Evolutionary conservation across 2,329 filamentous ascomycete species (phyloP).

Genomic region (Coleophoma eucalyptorum): DNA sequence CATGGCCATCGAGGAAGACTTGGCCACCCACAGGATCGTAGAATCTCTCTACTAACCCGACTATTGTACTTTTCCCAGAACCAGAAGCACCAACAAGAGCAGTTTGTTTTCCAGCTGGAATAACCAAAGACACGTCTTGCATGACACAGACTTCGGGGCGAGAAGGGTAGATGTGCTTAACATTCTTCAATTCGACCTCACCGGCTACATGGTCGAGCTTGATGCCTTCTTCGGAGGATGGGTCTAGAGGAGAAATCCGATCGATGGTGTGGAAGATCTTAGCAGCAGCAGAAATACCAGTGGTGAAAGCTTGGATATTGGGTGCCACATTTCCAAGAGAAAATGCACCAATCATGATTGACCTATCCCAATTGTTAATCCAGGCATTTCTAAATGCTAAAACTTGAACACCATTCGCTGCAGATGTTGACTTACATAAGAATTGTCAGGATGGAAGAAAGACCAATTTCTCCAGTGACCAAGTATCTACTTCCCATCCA

Average conservation of each 20-base stretch:
- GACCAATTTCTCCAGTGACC: conserved; percentile 57
- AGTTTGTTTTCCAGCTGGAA: conserved; percentile 88
- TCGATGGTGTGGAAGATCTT: conserved; percentile 97
- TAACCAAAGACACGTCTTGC: conserved; percentile 72
- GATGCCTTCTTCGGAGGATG: conserved; percentile 65
- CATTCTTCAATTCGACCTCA: conserved; percentile 72
- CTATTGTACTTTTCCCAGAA: conserved; percentile 91
- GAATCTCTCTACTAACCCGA: conserved; percentile 89
- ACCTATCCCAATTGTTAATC: not conserved
- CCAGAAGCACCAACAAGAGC: conserved; percentile 92
- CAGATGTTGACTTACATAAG: conserved; percentile 51
- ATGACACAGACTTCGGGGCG: conserved; percentile 88
- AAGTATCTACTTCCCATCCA: conserved; percentile 82
- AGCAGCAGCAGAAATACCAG: conserved; percentile 74
- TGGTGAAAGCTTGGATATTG: conserved; percentile 82
- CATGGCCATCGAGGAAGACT: conserved; percentile 77
- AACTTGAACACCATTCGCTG: not conserved
- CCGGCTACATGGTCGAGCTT: conserved; percentile 72
- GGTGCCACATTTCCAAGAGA: conserved; percentile 84
- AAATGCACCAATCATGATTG: conserved; percentile 91
- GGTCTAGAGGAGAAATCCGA: conserved; percentile 78
- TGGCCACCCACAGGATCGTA: conserved; percentile 83
- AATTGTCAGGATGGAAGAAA: conserved; percentile 77
- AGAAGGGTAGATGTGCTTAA: conserved; percentile 94
- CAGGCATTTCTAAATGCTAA: not conserved